A percentile compares a stretch with the other conserved stretches of the same genome.
phyloP scores from a whole-genome alignment of 148 eudicot species.

The Rhododendron vialii region DNA sequence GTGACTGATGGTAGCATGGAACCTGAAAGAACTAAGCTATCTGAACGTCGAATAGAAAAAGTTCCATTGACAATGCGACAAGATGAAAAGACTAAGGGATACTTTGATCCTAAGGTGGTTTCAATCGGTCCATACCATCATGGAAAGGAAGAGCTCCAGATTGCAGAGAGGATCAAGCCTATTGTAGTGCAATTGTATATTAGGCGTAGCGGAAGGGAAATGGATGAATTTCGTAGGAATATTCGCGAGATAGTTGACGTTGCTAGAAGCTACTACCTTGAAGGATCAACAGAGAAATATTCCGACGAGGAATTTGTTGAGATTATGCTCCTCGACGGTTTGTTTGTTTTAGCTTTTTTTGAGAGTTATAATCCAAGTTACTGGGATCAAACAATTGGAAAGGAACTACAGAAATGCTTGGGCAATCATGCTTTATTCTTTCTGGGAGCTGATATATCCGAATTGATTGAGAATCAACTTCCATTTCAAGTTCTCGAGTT shows the following conservation, averaged over 20 bases:
- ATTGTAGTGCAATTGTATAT: background rate
- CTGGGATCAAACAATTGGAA: too few species aligned
- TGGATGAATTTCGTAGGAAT: background rate
- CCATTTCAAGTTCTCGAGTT: constrained; percentile 3
- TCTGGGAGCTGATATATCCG: accelerated
- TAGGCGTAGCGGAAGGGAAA: background rate
- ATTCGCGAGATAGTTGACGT: background rate
- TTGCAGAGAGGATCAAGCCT: background rate
- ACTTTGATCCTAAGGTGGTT: background rate
- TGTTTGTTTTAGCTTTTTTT: background rate
- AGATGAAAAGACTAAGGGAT: background rate
- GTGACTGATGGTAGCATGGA: too few species aligned
- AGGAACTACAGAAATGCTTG: background rate
- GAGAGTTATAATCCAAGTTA: background rate
- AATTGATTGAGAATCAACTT: background rate
- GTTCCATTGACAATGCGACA: background rate
- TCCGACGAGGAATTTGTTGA: background rate
- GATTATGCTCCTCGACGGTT: background rate
- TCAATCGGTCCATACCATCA: background rate
- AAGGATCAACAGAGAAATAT: background rate
- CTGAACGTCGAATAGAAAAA: background rate
- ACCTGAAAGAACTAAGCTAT: too few species aligned
- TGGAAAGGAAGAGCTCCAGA: background rate
- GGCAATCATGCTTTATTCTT: too few species aligned
- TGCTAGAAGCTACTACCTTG: background rate